These are phyloP conservation scores for Fusarium nygamai DNA, from an alignment of 2,329 filamentous ascomycete genomes.

Conservation along the genomic window DNA sequence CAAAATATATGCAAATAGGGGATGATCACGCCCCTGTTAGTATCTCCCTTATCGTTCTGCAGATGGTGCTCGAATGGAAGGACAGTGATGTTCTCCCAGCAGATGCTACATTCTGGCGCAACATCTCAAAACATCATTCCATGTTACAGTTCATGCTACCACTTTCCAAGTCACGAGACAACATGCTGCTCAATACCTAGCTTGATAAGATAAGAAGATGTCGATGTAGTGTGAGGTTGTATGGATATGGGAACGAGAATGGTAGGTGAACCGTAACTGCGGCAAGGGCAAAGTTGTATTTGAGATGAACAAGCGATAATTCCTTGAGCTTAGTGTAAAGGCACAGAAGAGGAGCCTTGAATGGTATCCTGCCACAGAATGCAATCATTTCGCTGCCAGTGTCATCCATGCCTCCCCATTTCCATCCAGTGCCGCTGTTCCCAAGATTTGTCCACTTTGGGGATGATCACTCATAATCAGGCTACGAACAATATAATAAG, in stretches of 20 bases:
- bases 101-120: no score
- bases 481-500: rapidly evolving
- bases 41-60: no score
- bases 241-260: background rate
- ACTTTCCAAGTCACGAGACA: background rate
- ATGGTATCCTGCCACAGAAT: background rate
- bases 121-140: no score
- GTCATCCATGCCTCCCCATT: background rate
- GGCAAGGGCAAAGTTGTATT: background rate
- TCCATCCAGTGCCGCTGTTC: background rate
- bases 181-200: rapidly evolving
- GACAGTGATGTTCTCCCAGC: no score
- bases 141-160: background rate
- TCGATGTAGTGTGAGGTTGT: background rate
- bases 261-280: background rate
- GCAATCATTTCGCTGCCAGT: no score
- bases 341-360: rapidly evolving
- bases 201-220: background rate
- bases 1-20: no score
- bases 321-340: rapidly evolving
- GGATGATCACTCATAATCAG: rapidly evolving
- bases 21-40: no score
- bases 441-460: background rate
- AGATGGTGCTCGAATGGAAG: no score
- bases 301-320: no score